A percentile compares a stretch with the other conserved stretches of the same genome.
phyloP scores from a whole-genome alignment of 169 alveolate genomes.

The Condylostoma magnum region DNA sequence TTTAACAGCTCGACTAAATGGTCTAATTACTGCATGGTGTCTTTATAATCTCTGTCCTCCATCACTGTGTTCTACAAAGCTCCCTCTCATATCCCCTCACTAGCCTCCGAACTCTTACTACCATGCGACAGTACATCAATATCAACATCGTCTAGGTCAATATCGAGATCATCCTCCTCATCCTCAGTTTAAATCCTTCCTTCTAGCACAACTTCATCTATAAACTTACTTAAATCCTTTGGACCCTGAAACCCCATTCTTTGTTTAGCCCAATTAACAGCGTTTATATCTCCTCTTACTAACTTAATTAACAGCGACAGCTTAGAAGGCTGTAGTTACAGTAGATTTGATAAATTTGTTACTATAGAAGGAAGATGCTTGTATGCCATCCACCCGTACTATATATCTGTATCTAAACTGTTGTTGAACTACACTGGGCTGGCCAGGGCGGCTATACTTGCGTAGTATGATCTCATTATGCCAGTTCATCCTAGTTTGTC shows the following conservation, averaged over 20 bases:
- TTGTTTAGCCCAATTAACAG: conserved; percentile 2
- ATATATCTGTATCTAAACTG: neutral
- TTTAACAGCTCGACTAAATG: neutral
- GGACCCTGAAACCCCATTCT: neutral
- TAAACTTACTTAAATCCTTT: neutral
- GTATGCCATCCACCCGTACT: conserved; percentile 2
- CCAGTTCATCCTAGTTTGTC: neutral
- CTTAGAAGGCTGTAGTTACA: neutral
- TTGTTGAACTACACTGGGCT: neutral
- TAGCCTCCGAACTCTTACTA: no score
- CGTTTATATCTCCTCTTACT: neutral
- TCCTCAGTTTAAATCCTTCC: neutral
- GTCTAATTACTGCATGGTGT: neutral
- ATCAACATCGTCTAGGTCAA: neutral
- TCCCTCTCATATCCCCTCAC: neutral
- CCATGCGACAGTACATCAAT: no score
- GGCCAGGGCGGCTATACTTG: conserved; percentile 4
- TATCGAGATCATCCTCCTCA: neutral
- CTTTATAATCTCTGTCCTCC: neutral
- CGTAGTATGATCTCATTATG: neutral
- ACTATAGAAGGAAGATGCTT: neutral
- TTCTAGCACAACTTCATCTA: neutral
- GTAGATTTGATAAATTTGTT: neutral
- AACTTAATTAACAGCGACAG: neutral
- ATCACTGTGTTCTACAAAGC: neutral